A percentile compares a stretch with the other conserved stretches of the same genome.
These are phyloP conservation scores for Endocalyx cinctus DNA, from an alignment of 2,329 filamentous ascomycete genomes.

Conservation along the genomic window DNA sequence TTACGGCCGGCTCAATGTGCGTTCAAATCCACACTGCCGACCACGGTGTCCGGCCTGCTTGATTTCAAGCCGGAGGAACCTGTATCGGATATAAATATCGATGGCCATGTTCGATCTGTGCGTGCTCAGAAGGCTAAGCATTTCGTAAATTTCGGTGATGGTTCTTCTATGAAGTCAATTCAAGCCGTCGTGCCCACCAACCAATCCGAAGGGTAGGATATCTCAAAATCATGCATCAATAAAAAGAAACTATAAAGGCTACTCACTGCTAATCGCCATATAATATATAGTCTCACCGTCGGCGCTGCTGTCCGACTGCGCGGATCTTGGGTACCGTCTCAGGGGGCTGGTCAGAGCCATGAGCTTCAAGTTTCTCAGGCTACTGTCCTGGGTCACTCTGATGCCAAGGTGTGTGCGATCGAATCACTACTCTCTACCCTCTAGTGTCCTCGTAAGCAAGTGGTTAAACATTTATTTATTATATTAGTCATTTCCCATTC, in stretches of 20 bases:
- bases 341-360: slow-evolving; percentile 64
- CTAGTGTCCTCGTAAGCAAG: too few relatives aligned
- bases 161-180: slow-evolving; percentile 71
- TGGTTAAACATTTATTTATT: too few relatives aligned
- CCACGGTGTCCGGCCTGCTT: slow-evolving; percentile 52
- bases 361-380: slow-evolving; percentile 74
- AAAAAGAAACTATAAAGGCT: too few relatives aligned
- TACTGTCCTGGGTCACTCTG: slow-evolving; percentile 68
- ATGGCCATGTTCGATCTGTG: slow-evolving; percentile 79
- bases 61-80: slow-evolving; percentile 42
- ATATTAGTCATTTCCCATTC: slow-evolving; percentile 71
- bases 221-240: too few relatives aligned
- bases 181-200: slow-evolving; percentile 75
- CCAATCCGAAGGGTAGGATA: slow-evolving; percentile 66
- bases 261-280: slow-evolving; percentile 11
- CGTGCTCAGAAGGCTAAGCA: slow-evolving; percentile 79
- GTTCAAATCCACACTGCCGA: slow-evolving; percentile 30
- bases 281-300: slow-evolving; percentile 63
- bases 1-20: slow-evolving; percentile 11
- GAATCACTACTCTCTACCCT: too few relatives aligned
- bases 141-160: slow-evolving; percentile 84
- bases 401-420: slow-evolving; percentile 66
- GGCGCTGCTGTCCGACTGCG: slow-evolving; percentile 75
- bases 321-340: slow-evolving; percentile 72
- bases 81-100: slow-evolving; percentile 53